These are phyloP conservation scores for Chaetomium cochliodes DNA, from an alignment of 495 filamentous ascomycete species.

Conservation along the genomic window DNA sequence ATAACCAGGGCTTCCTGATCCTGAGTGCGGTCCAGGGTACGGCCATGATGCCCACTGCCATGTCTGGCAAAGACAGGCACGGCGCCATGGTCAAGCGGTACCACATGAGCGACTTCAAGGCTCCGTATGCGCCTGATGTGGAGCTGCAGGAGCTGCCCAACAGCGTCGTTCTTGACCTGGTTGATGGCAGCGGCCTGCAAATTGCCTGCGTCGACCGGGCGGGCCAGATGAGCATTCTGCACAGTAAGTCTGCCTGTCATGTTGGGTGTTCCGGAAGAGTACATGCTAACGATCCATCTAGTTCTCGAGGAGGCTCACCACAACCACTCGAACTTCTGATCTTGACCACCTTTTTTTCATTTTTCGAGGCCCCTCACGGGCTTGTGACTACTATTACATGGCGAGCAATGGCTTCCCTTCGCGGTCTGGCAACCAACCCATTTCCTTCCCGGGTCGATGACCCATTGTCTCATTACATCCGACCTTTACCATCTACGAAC, in stretches of 20 bases:
- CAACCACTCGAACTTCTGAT: slow-evolving; percentile 16
- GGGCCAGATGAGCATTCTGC: slow-evolving; percentile 65
- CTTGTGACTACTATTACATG: background rate
- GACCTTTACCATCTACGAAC: slow-evolving; percentile 11
- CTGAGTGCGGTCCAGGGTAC: slow-evolving; percentile 56
- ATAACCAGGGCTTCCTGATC: slow-evolving; percentile 73
- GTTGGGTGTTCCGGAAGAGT: background rate
- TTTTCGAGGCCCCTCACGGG: slow-evolving; percentile 11
- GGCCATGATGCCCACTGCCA: slow-evolving; percentile 35
- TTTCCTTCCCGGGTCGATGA: background rate
- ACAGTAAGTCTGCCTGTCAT: slow-evolving; percentile 53
- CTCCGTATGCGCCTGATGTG: slow-evolving; percentile 77
- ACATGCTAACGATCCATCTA: background rate
- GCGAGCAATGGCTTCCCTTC: slow-evolving; percentile 3
- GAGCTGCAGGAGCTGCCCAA: slow-evolving; percentile 87
- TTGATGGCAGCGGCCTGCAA: slow-evolving; percentile 80
- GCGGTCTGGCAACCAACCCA: slow-evolving; percentile 17
- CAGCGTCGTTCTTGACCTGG: slow-evolving; percentile 79
- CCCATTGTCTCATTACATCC: background rate
- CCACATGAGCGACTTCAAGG: slow-evolving; percentile 75
- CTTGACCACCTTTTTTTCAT: background rate
- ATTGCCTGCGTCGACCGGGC: slow-evolving; percentile 78
- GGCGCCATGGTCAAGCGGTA: slow-evolving; percentile 62
- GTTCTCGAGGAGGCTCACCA: slow-evolving; percentile 22
- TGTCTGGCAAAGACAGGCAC: slow-evolving; percentile 50